These are phyloP conservation scores for Hygrophoropsis aurantiaca DNA, from an alignment of 768 basidiomycete species.

Conservation along the genomic window DNA sequence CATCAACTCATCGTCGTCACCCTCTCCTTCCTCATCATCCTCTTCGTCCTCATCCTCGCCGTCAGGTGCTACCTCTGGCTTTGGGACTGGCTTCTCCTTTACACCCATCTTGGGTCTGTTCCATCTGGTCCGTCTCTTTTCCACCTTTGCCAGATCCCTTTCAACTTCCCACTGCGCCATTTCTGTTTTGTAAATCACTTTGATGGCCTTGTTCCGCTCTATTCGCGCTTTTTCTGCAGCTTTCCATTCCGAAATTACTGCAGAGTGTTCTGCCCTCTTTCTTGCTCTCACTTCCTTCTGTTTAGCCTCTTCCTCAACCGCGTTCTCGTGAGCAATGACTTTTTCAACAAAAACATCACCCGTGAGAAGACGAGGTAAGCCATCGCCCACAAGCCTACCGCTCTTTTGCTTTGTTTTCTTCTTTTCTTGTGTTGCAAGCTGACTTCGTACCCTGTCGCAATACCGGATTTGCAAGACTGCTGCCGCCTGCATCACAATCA, in stretches of 20 bases:
- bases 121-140: too few relatives aligned
- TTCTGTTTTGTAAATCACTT: constrained; percentile 8
- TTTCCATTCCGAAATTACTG: constrained; percentile 17
- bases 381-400: constrained; percentile 13
- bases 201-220: constrained; percentile 16
- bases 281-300: background rate
- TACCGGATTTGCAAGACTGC: constrained; percentile 14
- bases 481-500: constrained; percentile 13
- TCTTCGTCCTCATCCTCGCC: too few relatives aligned
- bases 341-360: constrained; percentile 17
- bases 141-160: constrained; percentile 15
- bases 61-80: background rate
- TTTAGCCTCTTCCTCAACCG: background rate
- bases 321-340: constrained; percentile 7
- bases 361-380: constrained; percentile 19
- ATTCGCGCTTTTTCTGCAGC: constrained; percentile 9
- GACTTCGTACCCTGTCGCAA: constrained; percentile 9
- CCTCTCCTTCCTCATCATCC: too few relatives aligned
- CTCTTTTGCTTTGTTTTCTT: constrained; percentile 6
- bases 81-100: constrained; percentile 9
- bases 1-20: too few relatives aligned
- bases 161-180: constrained; percentile 16
- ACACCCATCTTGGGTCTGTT: constrained; percentile 13
- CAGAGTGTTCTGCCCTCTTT: constrained; percentile 4
- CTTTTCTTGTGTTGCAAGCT: constrained; percentile 15